phyloP scores from a whole-genome alignment of 2,329 filamentous ascomycete species.

The Ascochyta clinopodiicola region DNA sequence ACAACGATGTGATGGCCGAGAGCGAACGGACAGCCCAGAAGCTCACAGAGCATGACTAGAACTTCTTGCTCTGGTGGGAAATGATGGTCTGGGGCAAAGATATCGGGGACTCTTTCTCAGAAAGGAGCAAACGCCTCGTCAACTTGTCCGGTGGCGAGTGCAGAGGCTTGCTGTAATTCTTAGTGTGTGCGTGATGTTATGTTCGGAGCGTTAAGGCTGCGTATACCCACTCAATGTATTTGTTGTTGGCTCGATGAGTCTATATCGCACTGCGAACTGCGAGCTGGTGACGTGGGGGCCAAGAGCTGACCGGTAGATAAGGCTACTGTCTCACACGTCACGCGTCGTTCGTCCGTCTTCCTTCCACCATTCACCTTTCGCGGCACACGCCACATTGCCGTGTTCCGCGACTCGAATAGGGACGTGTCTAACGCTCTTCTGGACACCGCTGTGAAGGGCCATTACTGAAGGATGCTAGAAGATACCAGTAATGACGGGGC shows the following conservation, averaged over 20 bases:
- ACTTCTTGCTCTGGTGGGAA: constrained; percentile 19
- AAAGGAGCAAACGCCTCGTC: not conserved
- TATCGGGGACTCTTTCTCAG: not conserved
- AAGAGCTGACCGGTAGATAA: not conserved
- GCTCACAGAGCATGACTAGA: constrained; percentile 40
- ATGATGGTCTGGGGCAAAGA: constrained; percentile 13
- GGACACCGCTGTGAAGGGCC: not conserved
- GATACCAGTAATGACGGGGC: not conserved
- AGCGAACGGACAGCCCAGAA: constrained; percentile 41
- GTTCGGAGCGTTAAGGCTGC: constrained; percentile 8
- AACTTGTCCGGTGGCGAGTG: not conserved
- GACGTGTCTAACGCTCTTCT: not conserved
- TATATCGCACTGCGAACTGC: not conserved
- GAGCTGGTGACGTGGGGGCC: not conserved
- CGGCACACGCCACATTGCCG: not conserved
- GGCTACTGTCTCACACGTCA: not conserved
- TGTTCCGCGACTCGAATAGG: not conserved
- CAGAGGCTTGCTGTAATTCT: not conserved
- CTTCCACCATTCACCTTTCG: not conserved
- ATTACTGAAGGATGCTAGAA: not conserved
- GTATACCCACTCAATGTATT: constrained; percentile 18
- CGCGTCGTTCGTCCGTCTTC: not conserved
- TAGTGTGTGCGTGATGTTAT: constrained; percentile 2
- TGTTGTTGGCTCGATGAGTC: not conserved
- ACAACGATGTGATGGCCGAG: constrained; percentile 44